phyloP scores from a whole-genome alignment of 495 filamentous ascomycete species.

The Hypoxylon crocopeplum region DNA sequence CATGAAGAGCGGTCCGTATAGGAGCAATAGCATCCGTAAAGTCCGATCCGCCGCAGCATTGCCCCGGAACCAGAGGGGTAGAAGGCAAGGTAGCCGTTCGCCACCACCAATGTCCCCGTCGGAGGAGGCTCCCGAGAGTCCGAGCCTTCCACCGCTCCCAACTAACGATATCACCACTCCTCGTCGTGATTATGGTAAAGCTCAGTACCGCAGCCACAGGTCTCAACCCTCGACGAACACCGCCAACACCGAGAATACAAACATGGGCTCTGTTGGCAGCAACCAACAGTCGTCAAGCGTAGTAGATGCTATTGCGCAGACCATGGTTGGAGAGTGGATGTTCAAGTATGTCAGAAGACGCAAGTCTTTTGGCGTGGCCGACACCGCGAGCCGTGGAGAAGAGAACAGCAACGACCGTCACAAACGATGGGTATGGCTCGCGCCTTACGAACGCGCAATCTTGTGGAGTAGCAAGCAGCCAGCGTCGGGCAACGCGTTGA shows the following conservation, averaged over 20 bases:
- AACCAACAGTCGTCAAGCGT: slow-evolving; percentile 76
- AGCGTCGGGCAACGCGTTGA: slow-evolving; percentile 79
- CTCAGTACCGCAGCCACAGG: slow-evolving; percentile 51
- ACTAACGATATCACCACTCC: slow-evolving; percentile 74
- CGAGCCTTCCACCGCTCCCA: slow-evolving; percentile 74
- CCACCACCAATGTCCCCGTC: slow-evolving; percentile 71
- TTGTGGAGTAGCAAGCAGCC: slow-evolving; percentile 99
- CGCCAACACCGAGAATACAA: slow-evolving; percentile 58
- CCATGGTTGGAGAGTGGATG: slow-evolving; percentile 99
- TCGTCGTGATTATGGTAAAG: slow-evolving; percentile 46
- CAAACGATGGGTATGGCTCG: slow-evolving; percentile 98
- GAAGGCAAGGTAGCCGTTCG: slow-evolving; percentile 65
- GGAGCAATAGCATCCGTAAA: slow-evolving; percentile 72
- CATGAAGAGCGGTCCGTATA: slow-evolving; percentile 50
- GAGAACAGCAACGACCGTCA: slow-evolving; percentile 75
- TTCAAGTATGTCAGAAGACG: slow-evolving; percentile 95
- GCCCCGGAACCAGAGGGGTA: slow-evolving; percentile 53
- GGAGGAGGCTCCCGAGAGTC: slow-evolving; percentile 71
- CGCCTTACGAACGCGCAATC: slow-evolving; percentile 92
- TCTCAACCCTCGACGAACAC: slow-evolving; percentile 63
- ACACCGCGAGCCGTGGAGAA: slow-evolving; percentile 61
- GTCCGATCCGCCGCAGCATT: slow-evolving; percentile 81
- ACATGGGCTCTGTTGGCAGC: slow-evolving; percentile 61
- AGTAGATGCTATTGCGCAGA: slow-evolving; percentile 97
- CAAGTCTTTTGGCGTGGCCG: slow-evolving; percentile 87